Evolutionary conservation across 306 rosid species (phyloP).

Genomic region (Quercus bicolor): DNA sequence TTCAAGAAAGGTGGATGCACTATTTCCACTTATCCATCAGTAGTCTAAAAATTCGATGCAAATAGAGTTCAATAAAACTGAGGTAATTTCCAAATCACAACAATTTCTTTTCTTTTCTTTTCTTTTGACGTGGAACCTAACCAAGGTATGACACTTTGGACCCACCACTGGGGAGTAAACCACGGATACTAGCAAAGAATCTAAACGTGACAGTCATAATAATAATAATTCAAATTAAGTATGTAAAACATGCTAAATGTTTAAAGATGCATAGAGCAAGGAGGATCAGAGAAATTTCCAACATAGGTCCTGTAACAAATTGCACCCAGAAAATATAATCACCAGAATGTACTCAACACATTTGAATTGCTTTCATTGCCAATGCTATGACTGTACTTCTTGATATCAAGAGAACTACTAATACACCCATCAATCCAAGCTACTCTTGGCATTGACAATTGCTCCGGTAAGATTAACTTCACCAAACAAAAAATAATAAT

Average conservation of each 20-base stretch:
- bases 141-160: too few species aligned
- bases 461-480: background rate
- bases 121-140: too few species aligned
- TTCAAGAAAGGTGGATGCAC: conserved; percentile 3
- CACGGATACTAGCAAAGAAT: background rate
- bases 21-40: background rate
- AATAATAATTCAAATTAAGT: background rate
- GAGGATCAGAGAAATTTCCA: background rate
- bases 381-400: background rate
- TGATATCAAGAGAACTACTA: background rate
- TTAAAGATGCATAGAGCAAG: background rate
- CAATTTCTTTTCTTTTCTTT: background rate
- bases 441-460: background rate
- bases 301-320: background rate
- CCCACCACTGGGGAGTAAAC: too few species aligned
- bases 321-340: background rate
- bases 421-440: background rate
- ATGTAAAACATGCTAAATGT: background rate
- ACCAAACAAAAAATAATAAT: background rate
- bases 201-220: background rate
- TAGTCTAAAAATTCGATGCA: background rate
- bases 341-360: background rate
- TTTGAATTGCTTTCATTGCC: background rate
- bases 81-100: conserved; percentile 7
- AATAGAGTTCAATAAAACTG: conserved; percentile 1